phyloP scores from a whole-genome alignment of 495 filamentous ascomycete genomes.

The Polyplosphaeria fusca region DNA sequence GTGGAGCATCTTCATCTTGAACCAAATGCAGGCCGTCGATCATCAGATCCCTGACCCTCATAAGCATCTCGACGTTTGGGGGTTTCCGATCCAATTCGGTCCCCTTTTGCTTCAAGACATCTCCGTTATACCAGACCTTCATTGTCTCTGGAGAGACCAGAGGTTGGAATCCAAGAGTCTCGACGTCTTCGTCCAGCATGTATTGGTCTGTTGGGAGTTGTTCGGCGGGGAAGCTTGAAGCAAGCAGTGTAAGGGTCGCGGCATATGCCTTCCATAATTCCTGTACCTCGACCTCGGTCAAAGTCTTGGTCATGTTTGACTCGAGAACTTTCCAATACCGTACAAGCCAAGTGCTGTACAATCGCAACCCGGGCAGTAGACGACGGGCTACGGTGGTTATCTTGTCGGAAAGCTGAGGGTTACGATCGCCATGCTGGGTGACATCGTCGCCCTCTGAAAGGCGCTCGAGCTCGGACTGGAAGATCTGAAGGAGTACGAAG shows the following conservation, averaged over 20 bases:
- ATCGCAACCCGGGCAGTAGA: slow-evolving; percentile 64
- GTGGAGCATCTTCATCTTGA: slow-evolving; percentile 17
- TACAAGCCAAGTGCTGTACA: slow-evolving; percentile 72
- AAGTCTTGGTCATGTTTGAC: slow-evolving; percentile 53
- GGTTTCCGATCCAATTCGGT: slow-evolving; percentile 59
- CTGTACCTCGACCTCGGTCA: slow-evolving; percentile 57
- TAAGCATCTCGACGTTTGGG: slow-evolving; percentile 68
- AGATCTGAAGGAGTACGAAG: slow-evolving; percentile 68
- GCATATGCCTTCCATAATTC: slow-evolving; percentile 73
- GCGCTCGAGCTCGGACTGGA: slow-evolving; percentile 65
- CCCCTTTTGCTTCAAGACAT: slow-evolving; percentile 53
- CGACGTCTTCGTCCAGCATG: slow-evolving; percentile 73
- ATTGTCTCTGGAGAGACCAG: slow-evolving; percentile 52
- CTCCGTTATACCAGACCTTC: slow-evolving; percentile 49
- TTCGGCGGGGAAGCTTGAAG: slow-evolving; percentile 56
- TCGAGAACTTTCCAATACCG: slow-evolving; percentile 50
- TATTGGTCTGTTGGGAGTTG: slow-evolving; percentile 58
- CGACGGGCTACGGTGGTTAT: slow-evolving; percentile 62
- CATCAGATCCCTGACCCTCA: slow-evolving; percentile 64
- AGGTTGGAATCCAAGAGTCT: slow-evolving; percentile 71
- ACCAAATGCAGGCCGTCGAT: slow-evolving; percentile 54
- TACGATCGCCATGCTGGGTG: slow-evolving; percentile 31
- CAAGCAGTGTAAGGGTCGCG: slow-evolving; percentile 61
- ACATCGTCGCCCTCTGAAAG: slow-evolving; percentile 48
- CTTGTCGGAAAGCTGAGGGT: slow-evolving; percentile 49